Evolutionary conservation across 129 eudicot species (phyloP).

Genomic region (Helianthus tuberosus): DNA sequence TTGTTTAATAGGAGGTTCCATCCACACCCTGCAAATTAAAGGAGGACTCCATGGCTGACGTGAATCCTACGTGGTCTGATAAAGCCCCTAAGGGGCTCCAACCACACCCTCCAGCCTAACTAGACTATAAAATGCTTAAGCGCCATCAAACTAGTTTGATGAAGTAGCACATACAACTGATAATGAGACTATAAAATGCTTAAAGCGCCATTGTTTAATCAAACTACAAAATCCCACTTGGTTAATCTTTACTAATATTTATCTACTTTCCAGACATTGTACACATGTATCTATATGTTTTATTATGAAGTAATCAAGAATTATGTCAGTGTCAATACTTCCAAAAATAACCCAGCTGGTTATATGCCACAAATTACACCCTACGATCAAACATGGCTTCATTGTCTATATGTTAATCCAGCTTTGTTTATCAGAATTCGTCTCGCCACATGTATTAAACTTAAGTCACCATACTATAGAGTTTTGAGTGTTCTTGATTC

Average conservation of each 20-base stretch:
- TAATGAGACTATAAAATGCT: not conserved
- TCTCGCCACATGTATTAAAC: slow-evolving; percentile 35
- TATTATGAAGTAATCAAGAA: slow-evolving; percentile 17
- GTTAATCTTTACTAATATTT: slow-evolving; percentile 28
- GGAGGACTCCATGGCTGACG: no score
- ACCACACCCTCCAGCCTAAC: no score
- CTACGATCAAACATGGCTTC: slow-evolving; percentile 40
- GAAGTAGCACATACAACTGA: no score
- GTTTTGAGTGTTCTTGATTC: no score
- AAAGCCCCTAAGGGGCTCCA: no score
- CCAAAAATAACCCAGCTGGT: slow-evolving; percentile 40
- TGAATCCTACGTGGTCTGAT: no score
- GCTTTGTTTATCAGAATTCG: slow-evolving; percentile 37
- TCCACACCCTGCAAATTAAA: no score
- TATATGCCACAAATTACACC: slow-evolving; percentile 37
- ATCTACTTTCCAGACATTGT: slow-evolving; percentile 30
- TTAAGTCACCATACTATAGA: slow-evolving; percentile 13
- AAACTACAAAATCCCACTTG: slow-evolving; percentile 31
- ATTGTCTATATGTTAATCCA: slow-evolving; percentile 42
- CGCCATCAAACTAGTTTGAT: no score
- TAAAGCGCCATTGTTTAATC: not conserved
- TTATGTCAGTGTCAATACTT: slow-evolving; percentile 25
- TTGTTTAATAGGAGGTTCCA: no score
- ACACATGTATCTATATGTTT: slow-evolving; percentile 10
- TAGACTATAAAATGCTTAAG: no score